Conservation (phyloP, 192 early-diverging fungal genomes). For the Podila horticola region DNA sequence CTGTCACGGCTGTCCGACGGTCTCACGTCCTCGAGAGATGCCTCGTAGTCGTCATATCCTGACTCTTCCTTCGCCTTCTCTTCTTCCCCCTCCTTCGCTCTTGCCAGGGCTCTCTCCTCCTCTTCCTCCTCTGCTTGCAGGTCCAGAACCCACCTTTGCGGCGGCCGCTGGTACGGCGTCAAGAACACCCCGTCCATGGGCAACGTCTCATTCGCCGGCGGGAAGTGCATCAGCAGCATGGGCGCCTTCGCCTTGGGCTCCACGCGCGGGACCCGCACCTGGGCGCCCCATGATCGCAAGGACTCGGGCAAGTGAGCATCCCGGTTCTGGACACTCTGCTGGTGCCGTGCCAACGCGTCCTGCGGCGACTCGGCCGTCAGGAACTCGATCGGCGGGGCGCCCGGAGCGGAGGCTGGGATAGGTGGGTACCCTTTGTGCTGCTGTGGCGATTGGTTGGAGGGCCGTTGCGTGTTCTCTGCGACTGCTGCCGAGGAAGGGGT, state of each 20-base stretch:
- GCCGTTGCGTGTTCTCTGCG: not conserved
- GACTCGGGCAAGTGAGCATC: not conserved
- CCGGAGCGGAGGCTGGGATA: not conserved
- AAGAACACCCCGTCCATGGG: slow-evolving; percentile 1
- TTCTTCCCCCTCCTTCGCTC: not conserved
- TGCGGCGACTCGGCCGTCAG: not conserved
- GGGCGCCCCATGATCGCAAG: not conserved
- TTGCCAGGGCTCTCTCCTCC: not conserved
- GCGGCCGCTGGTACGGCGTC: slow-evolving; percentile 8
- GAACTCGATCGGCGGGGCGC: not conserved
- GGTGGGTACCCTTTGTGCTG: not conserved
- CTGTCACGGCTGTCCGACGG: too few species aligned
- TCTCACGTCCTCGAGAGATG: too few species aligned
- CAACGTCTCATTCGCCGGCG: not conserved
- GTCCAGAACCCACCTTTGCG: slow-evolving; percentile 3
- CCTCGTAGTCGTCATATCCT: not conserved
- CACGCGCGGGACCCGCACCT: not conserved
- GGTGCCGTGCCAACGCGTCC: not conserved
- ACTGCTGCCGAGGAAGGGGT: not conserved
- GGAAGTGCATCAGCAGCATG: slow-evolving; percentile 7
- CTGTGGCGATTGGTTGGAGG: not conserved
- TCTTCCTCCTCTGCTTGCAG: not conserved
- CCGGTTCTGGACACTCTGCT: not conserved
- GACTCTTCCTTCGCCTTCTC: not conserved
- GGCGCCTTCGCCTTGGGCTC: slow-evolving; percentile 1